Evolutionary conservation across 2,329 filamentous ascomycete genomes (phyloP).

Genomic region (Passalora sequoiae): DNA sequence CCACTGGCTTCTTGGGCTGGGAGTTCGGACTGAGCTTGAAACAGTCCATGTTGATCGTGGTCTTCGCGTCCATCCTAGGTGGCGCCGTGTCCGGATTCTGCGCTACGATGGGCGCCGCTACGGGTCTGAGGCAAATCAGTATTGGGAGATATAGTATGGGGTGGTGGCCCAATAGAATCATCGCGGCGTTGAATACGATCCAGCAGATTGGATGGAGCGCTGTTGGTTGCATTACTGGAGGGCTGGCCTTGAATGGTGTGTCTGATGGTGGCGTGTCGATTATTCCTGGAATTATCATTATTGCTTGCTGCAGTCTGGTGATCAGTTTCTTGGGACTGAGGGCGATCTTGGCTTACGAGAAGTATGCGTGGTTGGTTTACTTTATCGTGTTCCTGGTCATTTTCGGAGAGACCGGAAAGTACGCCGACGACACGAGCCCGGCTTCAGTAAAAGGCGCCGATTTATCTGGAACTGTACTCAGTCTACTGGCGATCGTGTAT

Average conservation of each 20-base stretch:
- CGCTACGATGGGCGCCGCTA: slow-evolving; percentile 33
- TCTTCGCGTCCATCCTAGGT: slow-evolving; percentile 33
- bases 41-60: slow-evolving; percentile 34
- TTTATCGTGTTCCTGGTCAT: slow-evolving; percentile 47
- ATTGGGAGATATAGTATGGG: slow-evolving; percentile 47
- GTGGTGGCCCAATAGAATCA: slow-evolving; percentile 48
- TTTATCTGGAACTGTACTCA: slow-evolving; percentile 28
- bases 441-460: slow-evolving; percentile 28
- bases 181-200: slow-evolving; percentile 45
- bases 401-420: slow-evolving; percentile 43
- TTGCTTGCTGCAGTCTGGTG: slow-evolving; percentile 36
- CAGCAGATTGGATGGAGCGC: slow-evolving; percentile 43
- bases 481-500: slow-evolving; percentile 35
- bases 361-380: slow-evolving; percentile 47
- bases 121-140: slow-evolving; percentile 41
- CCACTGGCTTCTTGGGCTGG: slow-evolving; percentile 44
- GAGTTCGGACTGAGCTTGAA: slow-evolving; percentile 45
- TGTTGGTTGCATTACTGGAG: slow-evolving; percentile 41
- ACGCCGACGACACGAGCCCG: slow-evolving; percentile 38
- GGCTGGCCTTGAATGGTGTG: slow-evolving; percentile 39
- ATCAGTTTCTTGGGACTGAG: slow-evolving; percentile 41
- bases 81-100: slow-evolving; percentile 32
- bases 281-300: slow-evolving; percentile 42
- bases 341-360: slow-evolving; percentile 45
- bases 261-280: slow-evolving; percentile 42